These are phyloP conservation scores for Kwoniella europaea DNA, from an alignment of 768 basidiomycete species.

Conservation along the genomic window DNA sequence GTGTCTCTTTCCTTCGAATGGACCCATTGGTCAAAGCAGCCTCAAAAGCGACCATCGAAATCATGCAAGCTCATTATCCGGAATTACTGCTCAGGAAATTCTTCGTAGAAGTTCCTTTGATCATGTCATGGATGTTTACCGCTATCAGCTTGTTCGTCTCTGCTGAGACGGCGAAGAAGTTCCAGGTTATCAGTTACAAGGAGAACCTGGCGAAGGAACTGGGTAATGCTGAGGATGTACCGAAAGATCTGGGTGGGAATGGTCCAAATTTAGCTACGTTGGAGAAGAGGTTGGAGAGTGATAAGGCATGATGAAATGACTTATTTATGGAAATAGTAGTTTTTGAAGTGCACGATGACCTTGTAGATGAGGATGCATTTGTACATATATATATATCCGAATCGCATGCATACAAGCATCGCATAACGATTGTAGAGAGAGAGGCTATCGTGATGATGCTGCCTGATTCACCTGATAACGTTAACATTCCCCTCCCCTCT, in stretches of 20 bases:
- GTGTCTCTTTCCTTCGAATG: constrained; percentile 31
- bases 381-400: background rate
- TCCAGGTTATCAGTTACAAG: constrained; percentile 20
- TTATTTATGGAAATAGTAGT: background rate
- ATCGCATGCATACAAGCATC: too few species aligned
- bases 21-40: constrained; percentile 31
- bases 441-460: too few species aligned
- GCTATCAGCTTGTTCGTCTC: constrained; percentile 23
- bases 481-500: background rate
- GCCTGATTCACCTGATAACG: background rate
- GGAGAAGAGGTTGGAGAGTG: constrained; percentile 8
- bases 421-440: too few species aligned
- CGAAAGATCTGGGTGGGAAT: constrained; percentile 22
- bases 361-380: too few species aligned
- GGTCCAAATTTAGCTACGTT: constrained; percentile 12
- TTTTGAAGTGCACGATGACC: too few species aligned
- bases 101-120: constrained; percentile 20
- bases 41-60: constrained; percentile 21
- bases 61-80: constrained; percentile 31
- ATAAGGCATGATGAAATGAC: background rate
- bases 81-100: constrained; percentile 31
- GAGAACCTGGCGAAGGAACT: constrained; percentile 17
- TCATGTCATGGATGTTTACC: constrained; percentile 26
- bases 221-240: constrained; percentile 7
- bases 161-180: constrained; percentile 36